Conservation (phyloP, 495 filamentous ascomycete genomes). For the Coniosporium apollinis region DNA sequence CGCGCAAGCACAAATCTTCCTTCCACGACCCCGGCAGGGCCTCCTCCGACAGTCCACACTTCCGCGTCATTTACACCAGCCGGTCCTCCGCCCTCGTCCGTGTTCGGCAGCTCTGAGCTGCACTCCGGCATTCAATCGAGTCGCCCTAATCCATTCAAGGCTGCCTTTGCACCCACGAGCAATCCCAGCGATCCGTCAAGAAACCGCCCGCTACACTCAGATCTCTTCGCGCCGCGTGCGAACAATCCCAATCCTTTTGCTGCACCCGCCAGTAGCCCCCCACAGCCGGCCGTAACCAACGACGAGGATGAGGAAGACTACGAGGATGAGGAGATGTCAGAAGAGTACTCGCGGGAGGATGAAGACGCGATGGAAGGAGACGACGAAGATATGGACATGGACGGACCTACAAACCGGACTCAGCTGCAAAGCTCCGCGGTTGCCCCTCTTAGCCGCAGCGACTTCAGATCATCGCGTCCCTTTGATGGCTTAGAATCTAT, state of each 20-base stretch:
- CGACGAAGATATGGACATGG: constrained; percentile 23
- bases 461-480: background rate
- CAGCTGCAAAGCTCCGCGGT: no score
- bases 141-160: background rate
- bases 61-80: constrained; percentile 57
- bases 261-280: constrained; percentile 12
- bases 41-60: constrained; percentile 42
- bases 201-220: background rate
- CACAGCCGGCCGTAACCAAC: background rate
- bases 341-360: constrained; percentile 18
- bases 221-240: background rate
- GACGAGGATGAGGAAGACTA: constrained; percentile 23
- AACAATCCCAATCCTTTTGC: constrained; percentile 7
- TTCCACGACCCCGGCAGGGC: constrained; percentile 65
- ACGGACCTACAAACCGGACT: constrained; percentile 1
- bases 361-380: constrained; percentile 21
- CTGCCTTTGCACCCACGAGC: background rate
- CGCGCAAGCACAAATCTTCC: constrained; percentile 25
- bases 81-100: constrained; percentile 43
- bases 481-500: no score
- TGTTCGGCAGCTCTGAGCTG: constrained; percentile 50
- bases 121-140: constrained; percentile 18
- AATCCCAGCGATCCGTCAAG: background rate
- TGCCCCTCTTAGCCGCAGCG: background rate
- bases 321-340: constrained; percentile 21